Evolutionary conservation across 1,139 yeast genomes (phyloP), one percentile per base, ranked within the genome.

Genomic region (Kodamaea sp.): DNA sequence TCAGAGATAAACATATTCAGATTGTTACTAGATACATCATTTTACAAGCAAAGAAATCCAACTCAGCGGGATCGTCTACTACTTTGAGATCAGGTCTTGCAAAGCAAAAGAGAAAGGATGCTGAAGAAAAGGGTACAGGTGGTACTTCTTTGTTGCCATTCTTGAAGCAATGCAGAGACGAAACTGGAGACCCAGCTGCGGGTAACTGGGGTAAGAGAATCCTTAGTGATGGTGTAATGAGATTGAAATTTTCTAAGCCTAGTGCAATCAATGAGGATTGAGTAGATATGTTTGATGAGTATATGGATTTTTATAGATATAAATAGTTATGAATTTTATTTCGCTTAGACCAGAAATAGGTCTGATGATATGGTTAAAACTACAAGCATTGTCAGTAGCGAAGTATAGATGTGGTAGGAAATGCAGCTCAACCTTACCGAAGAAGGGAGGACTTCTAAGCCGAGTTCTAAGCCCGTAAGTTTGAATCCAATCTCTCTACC

Each of bases 101-200:
- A 18, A 72, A 70, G 46, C 50, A 50, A 35, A 67, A 70, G 43
- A 63, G 66, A 46, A 69, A 70, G 34, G 62, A 60, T 10, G 59
- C 42, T 5, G 80, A 76, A 44, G 80, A 78, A 45, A 76, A 80
- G 46, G 97, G 97, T 7, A 90, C 97, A 1, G 97, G 97, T 11
- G 97, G 97, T 26, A 90, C 97, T 0, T 82, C 95, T 0, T 70
- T 90, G 49, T 76, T 90, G 42, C 96, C 96, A 20, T 90, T 90
- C 63, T 73, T 90, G 54, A 89, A 89, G 58, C 97, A 90, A 59
- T 90, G 96, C 47, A 78, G 97, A 57, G 97, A 90, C 61, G 97
- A 90, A 58, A 90, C 96, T 7, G 95, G 95, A 26, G 92, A 83
- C 50, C 80, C 89, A 6, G 95, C 96, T 16, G 95, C 95, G 24